Base-by-base conservation (phyloP, 345 rosid genomes). In the Salix dunnii region DNA sequence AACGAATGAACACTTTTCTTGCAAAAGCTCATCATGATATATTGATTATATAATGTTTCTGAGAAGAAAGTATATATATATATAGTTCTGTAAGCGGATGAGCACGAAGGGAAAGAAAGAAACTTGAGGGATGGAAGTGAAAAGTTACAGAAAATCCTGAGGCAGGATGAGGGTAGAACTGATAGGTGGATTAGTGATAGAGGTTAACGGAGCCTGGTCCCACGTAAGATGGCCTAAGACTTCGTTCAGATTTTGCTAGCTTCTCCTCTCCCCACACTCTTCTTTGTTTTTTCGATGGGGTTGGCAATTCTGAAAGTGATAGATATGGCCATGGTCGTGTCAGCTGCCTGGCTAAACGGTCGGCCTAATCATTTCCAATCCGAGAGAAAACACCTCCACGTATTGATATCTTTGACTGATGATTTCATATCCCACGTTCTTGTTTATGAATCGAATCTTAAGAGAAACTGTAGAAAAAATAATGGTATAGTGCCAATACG, bases 1-100 rank as follows among this genome's bases (percentile, higher is more conserved):
- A 87, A 74, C 0, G 93, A 86, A 84, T 85, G 82, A 78, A 90
- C 82, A 61, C 86, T 85, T 74, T 82, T 90, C 51, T 82, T 83
- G 68, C 89, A 84, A 65, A 88, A 90, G 77, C 84, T 85, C 88
- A 79, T 86, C 89, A 83, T 86, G 71, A 69, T 77, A 42, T n/a
- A n/a, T 23, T n/a, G 9, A 42, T 42, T 8, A 21, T 18, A 51
- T 51, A 7, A 18, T 2, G 7, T 18, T 51, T 51, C 6, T 0
- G 51, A 46, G 18, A 46, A 46, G 51, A 51, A 20, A 21, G n/a
- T 18, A 6, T 6, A 18, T 21, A 49, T 35, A 27, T 43, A 10
- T 31, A 31, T 16, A 60, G 46, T 10, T 40, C 11, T 35, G 10
- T 17, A 2, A 35, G 69, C 25, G 33, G 38, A 75, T 49, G 71